A percentile compares a stretch with the other conserved stretches of the same genome.
Evolutionary conservation across 2,329 filamentous ascomycete species (phyloP).

Genomic region (Emmonsia crescens): DNA sequence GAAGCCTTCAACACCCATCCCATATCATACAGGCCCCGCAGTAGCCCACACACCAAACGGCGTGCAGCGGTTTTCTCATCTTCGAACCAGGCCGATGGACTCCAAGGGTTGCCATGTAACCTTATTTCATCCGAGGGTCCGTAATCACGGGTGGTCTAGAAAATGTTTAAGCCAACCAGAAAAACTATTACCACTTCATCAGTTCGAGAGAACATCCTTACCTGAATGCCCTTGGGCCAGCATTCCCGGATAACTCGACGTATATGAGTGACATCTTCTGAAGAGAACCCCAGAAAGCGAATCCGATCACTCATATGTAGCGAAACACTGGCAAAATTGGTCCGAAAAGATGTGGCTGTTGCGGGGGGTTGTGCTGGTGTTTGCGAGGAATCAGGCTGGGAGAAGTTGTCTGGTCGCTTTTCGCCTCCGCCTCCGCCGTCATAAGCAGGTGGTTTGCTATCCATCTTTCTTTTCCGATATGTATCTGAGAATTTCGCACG

Average conservation of each 20-base stretch:
- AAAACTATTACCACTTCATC: too few species aligned
- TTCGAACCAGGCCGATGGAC: slow-evolving; percentile 12
- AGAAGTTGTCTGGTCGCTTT: background rate
- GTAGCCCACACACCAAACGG: slow-evolving; percentile 22
- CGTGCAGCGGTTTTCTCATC: slow-evolving; percentile 22
- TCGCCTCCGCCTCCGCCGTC: background rate
- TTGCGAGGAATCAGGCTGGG: background rate
- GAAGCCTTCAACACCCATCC: slow-evolving; percentile 31
- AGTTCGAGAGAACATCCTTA: too few species aligned
- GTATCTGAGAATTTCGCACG: background rate
- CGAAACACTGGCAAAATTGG: slow-evolving; percentile 21
- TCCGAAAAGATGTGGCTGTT: background rate
- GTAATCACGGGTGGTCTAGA: slow-evolving; percentile 18
- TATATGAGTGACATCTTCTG: slow-evolving; percentile 14
- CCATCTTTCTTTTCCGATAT: background rate
- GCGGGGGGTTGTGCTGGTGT: background rate
- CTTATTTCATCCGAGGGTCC: slow-evolving; percentile 29
- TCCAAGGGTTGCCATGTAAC: slow-evolving; percentile 28
- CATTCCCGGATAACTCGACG: background rate
- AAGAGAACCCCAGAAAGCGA: slow-evolving; percentile 29
- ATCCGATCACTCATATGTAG: slow-evolving; percentile 22
- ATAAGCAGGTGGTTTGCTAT: background rate
- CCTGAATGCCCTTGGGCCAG: slow-evolving; percentile 2
- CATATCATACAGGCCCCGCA: slow-evolving; percentile 23
- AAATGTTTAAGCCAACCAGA: background rate